Evolutionary conservation across 768 basidiomycete genomes (phyloP).

Genomic region (Russula earlei): DNA sequence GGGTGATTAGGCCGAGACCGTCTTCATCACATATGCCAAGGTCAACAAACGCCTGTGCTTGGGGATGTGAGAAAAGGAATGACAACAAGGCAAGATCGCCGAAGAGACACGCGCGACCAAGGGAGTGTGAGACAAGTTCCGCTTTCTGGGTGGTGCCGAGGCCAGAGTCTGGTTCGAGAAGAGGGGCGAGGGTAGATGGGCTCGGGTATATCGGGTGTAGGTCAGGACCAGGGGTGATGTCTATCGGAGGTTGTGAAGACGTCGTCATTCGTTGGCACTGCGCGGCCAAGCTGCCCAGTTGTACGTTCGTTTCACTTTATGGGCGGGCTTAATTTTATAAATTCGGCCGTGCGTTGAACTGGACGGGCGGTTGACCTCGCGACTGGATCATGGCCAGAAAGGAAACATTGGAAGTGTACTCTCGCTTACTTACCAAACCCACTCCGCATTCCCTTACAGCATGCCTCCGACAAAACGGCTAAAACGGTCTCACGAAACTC

Average conservation of each 20-base stretch:
- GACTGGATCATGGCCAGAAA: slow-evolving; percentile 2
- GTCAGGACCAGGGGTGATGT: slow-evolving; percentile 69
- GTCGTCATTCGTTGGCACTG: slow-evolving; percentile 25
- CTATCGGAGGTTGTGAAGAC: slow-evolving; percentile 30
- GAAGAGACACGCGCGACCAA: slow-evolving; percentile 69
- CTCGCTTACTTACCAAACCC: slow-evolving; percentile 5
- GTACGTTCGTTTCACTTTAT: background rate
- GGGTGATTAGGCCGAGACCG: slow-evolving; percentile 69
- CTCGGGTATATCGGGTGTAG: slow-evolving; percentile 73
- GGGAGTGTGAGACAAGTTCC: slow-evolving; percentile 62
- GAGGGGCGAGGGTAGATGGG: slow-evolving; percentile 46
- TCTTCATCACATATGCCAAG: slow-evolving; percentile 73
- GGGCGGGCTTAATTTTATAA: background rate
- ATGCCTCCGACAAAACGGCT: slow-evolving; percentile 51
- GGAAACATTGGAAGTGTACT: background rate
- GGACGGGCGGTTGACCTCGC: slow-evolving; percentile 7
- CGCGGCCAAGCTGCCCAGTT: background rate
- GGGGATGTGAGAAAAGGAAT: slow-evolving; percentile 59
- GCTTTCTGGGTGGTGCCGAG: slow-evolving; percentile 58
- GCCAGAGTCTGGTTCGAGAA: slow-evolving; percentile 58
- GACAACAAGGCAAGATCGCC: slow-evolving; percentile 66
- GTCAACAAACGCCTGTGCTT: slow-evolving; percentile 58
- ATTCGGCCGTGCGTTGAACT: background rate
- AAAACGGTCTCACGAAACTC: slow-evolving; percentile 30
- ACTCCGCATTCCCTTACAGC: background rate